Conservation (phyloP, 2,329 filamentous ascomycete genomes). For the Canariomyces notabilis region DNA sequence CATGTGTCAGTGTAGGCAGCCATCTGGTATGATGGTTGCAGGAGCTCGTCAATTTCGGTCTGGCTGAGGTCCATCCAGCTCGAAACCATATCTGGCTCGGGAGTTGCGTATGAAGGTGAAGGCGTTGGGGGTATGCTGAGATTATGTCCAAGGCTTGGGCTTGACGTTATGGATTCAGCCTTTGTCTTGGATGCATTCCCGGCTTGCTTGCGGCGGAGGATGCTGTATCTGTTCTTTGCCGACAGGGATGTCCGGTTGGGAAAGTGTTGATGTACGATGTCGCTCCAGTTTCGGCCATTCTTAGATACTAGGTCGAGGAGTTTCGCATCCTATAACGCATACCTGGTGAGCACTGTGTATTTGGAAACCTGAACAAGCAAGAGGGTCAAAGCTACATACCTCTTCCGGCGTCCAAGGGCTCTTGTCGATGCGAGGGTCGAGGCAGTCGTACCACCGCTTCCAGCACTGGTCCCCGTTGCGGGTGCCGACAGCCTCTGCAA, state of each 20-base stretch:
- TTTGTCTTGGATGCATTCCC: neutral
- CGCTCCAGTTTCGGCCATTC: constrained; percentile 26
- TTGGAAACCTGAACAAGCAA: too few species aligned
- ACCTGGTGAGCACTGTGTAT: neutral
- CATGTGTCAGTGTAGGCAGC: neutral
- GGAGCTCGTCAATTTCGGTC: constrained; percentile 7
- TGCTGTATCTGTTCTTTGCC: constrained; percentile 26
- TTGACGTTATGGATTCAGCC: neutral
- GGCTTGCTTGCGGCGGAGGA: constrained; percentile 20
- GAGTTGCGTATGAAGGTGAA: constrained; percentile 1
- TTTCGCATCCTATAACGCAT: constrained; percentile 16
- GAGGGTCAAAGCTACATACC: constrained; percentile 8
- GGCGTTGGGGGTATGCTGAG: constrained; percentile 2
- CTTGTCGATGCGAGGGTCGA: constrained; percentile 25
- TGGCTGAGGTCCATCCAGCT: constrained; percentile 7
- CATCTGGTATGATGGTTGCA: constrained; percentile 2
- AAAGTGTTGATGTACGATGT: constrained; percentile 24
- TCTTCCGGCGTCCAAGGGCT: constrained; percentile 25
- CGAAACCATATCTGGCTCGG: constrained; percentile 1
- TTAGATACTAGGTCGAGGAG: constrained; percentile 21
- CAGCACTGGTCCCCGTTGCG: constrained; percentile 27
- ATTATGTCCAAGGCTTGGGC: constrained; percentile 7
- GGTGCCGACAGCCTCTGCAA: constrained; percentile 23
- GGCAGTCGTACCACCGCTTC: constrained; percentile 27
- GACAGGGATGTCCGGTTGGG: constrained; percentile 26